Evolutionary conservation across 306 rosid species (phyloP).

Genomic region (Astragalus glycyphyllos): DNA sequence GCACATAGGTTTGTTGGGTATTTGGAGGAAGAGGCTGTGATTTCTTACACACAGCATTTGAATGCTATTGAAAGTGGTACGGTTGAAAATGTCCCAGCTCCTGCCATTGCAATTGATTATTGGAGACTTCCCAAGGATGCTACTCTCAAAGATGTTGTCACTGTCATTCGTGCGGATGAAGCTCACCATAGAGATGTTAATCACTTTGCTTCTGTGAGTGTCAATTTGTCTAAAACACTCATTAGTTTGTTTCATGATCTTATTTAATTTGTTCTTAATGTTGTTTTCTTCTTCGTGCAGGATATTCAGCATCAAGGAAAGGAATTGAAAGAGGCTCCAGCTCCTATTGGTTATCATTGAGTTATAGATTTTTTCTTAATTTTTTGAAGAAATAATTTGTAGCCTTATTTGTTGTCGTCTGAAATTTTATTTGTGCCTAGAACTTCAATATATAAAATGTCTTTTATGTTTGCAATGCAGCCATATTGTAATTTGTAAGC

Average conservation of each 20-base stretch:
- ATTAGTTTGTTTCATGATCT: neutral
- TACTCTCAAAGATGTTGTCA: constrained; percentile 67
- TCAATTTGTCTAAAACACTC: neutral
- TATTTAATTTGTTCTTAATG: neutral
- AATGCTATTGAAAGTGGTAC: constrained; percentile 63
- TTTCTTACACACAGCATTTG: constrained; percentile 66
- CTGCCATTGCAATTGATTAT: constrained; percentile 84
- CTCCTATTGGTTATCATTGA: constrained; percentile 55
- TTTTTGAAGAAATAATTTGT: neutral
- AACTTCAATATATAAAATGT: too few species aligned
- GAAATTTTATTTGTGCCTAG: too few species aligned
- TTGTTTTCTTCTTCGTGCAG: constrained; percentile 27
- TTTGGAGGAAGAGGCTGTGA: constrained; percentile 79
- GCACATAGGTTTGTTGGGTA: constrained; percentile 83
- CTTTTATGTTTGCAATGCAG: too few species aligned
- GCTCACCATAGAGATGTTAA: constrained; percentile 83
- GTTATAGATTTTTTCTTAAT: neutral
- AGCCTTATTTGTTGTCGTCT: too few species aligned
- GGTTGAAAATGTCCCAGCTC: constrained; percentile 72
- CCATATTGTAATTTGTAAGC: too few species aligned
- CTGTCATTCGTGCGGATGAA: constrained; percentile 90
- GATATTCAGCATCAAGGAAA: constrained; percentile 56
- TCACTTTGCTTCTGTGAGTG: constrained; percentile 81
- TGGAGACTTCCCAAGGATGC: constrained; percentile 82
- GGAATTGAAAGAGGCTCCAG: constrained; percentile 53